Evolutionary conservation across 148 eudicot genomes (phyloP), one percentile per base, ranked within the genome.

Genomic region (Heliosperma pusillum): DNA sequence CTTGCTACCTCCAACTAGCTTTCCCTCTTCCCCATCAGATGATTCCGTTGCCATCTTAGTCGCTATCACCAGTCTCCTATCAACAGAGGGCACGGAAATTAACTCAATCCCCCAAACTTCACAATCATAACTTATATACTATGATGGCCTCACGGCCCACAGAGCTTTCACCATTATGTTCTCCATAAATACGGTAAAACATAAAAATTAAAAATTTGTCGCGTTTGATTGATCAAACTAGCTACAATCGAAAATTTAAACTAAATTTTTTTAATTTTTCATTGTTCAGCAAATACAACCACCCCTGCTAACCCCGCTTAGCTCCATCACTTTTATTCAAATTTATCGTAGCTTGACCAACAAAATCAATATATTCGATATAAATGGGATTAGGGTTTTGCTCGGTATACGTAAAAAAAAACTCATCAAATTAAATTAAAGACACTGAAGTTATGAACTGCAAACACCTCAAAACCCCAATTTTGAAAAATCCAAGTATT

Each of bases 1-100:
- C 73, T 80, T 82, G 66, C 87, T 87, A n/a, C 98, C 98, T 22
- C 89, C 93, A 24, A 84, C 77, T 3, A 91, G 80, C 82, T 86
- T 91, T 36, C 93, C 88, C 80, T 88, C 98, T 70, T 89, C 98
- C 64, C 96, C 97, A 72, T 90, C 97, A 16, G 92, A 91, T 29
- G 88, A 88, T 52, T 88, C 95, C 33, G 90, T 84, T 60, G 91
- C 90, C 91, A 88, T 86, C 70, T 52, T n/a, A 30, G n/a, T 3
- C 33, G 13, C 71, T 68, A 50, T 52, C 15, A 66, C 21, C 63
- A 63, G 22, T 71, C 64, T 52, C 71, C 71, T 61, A 29, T 29
- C 27, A 22, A 44, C 40, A 19, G 19, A 26, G 13, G 11, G 16
- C 36, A 59, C 1, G 8, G 16, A 60, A 3, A 60, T 66, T 5